Conservation (phyloP, 2,329 filamentous ascomycete species). For the Coleophoma crateriformis region DNA sequence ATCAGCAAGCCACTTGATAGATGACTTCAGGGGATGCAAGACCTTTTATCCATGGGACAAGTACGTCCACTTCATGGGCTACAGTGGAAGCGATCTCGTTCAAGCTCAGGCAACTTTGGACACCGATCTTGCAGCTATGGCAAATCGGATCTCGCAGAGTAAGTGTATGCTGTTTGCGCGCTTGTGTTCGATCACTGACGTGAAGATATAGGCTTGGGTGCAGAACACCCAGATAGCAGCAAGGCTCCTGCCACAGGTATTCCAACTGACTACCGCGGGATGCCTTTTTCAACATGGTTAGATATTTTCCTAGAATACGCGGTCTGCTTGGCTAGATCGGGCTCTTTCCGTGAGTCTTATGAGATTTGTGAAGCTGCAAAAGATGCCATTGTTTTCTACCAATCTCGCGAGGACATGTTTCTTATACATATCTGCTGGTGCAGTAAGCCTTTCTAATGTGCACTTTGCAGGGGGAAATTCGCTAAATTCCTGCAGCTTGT, state of each 20-base stretch:
- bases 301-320: constrained; percentile 88
- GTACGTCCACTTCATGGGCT: constrained; percentile 52
- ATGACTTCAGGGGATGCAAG: constrained; percentile 59
- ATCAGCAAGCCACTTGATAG: constrained; percentile 52
- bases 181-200: constrained; percentile 1
- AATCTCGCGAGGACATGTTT: constrained; percentile 61
- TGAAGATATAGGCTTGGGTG: constrained; percentile 18
- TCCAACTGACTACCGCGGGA: constrained; percentile 57
- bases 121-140: constrained; percentile 20
- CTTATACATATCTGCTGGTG: constrained; percentile 75
- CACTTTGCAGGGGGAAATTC: background rate
- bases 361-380: constrained; percentile 72
- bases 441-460: constrained; percentile 37
- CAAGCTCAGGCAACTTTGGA: constrained; percentile 21
- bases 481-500: constrained; percentile 52
- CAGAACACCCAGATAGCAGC: constrained; percentile 10
- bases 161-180: background rate
- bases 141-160: constrained; percentile 22
- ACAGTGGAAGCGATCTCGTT: constrained; percentile 11
- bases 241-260: constrained; percentile 10
- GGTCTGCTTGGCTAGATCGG: constrained; percentile 64
- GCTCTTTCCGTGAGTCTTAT: constrained; percentile 69
- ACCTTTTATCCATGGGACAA: constrained; percentile 64
- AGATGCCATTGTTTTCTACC: constrained; percentile 78
- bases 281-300: constrained; percentile 80